phyloP scores from a whole-genome alignment of 2,329 filamentous ascomycete species.

The Pseudogymnoascus sp. region DNA sequence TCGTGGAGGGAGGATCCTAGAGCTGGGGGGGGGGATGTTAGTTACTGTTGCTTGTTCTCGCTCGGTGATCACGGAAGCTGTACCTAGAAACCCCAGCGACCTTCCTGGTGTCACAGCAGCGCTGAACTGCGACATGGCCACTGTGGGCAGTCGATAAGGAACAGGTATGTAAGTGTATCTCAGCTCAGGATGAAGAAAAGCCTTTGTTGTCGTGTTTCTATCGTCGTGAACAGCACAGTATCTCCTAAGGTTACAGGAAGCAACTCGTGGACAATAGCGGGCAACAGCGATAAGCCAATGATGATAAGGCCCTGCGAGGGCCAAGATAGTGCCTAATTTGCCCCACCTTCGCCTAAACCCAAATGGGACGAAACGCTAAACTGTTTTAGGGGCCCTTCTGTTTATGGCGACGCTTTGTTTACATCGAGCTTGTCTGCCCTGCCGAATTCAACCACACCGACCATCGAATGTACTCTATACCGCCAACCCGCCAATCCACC shows the following conservation, averaged over 20 bases:
- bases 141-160: background rate
- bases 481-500: background rate
- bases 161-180: background rate
- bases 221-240: background rate
- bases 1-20: slow-evolving; percentile 90
- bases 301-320: background rate
- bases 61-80: slow-evolving; percentile 28
- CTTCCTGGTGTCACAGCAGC: slow-evolving; percentile 60
- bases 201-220: background rate
- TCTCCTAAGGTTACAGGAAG: slow-evolving; percentile 7
- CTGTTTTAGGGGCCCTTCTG: slow-evolving; percentile 6
- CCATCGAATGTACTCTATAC: background rate
- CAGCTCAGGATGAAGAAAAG: background rate
- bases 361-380: slow-evolving; percentile 6
- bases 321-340: background rate
- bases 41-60: background rate
- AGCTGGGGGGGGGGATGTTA: slow-evolving; percentile 42
- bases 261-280: background rate
- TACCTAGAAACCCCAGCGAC: slow-evolving; percentile 40
- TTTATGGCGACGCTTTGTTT: slow-evolving; percentile 9
- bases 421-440: slow-evolving; percentile 1
- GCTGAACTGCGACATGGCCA: slow-evolving; percentile 40
- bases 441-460: slow-evolving; percentile 8
- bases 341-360: slow-evolving; percentile 4
- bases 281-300: slow-evolving; percentile 1